Base-by-base conservation (phyloP, 192 early-diverging fungal genomes). In the Backusella liffmaniae region DNA sequence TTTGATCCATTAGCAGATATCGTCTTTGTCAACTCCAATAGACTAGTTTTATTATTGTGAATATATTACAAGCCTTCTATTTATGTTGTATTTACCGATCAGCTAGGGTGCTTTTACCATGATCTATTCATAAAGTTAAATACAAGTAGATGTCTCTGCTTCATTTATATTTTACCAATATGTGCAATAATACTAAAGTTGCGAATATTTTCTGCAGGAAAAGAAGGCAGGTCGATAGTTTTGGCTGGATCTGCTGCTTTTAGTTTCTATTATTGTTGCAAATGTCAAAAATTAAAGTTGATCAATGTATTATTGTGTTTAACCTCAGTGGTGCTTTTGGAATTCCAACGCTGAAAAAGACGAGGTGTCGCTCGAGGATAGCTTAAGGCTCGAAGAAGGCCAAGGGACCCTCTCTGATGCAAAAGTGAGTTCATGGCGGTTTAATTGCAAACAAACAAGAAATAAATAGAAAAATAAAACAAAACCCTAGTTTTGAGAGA, bases 131-230 rank as follows among this genome's bases (percentile, higher is more conserved):
- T 30, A 32, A 32, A 32, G 32, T 32, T 32, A 32, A 32, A 32
- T 32, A 32, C 2, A 32, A 32, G 32, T 32, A 32, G 3, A 0
- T 65, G 5, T 5, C 26, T 65, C 10, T 23, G 9, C 21, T 10
- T 26, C 39, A 18, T 32, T 1, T 32, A 32, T 32, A 35, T n/a
- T 32, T 12, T 87, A 91, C 88, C 88, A 46, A 95, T 91, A 82
- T 95, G 93, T 23, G 93, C 93, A 70, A 93, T 93, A 67, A 94
- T 95, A 79, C 92, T 93, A 80, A 99, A 99, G 87, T 98, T 98
- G 51, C 97, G 91, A 74, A 98, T 96, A 68, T 86, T 84, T 53
- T 96, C 94, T 0, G 92, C 90, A 4, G 94, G 87, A 80, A 92
- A 95, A 7, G 79, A 67, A 6, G 89, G 84, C 35, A 94, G 79